These are phyloP conservation scores for Xanthoceras sorbifolium DNA, from an alignment of 345 rosid genomes.

Conservation along the genomic window DNA sequence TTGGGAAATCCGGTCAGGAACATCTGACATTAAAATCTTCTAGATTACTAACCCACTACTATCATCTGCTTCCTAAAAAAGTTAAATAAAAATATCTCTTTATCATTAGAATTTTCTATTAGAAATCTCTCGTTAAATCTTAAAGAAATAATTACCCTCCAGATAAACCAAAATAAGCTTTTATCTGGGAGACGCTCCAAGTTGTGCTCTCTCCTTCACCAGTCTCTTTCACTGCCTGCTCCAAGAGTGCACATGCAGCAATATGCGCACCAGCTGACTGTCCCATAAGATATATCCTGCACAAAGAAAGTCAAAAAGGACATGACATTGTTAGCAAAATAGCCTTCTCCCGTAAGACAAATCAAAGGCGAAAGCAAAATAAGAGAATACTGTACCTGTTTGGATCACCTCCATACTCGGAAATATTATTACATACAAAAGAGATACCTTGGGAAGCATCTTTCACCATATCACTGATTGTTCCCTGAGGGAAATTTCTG, in stretches of 20 bases:
- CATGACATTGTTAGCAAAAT: neutral
- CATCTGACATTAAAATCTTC: neutral
- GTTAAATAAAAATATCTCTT: neutral
- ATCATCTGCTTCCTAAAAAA: neutral
- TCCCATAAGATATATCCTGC: conserved; percentile 91
- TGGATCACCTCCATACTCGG: conserved; percentile 94
- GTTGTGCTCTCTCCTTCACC: conserved; percentile 69
- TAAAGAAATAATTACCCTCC: conserved; percentile 66
- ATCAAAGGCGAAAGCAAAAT: neutral
- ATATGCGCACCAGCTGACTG: conserved; percentile 99
- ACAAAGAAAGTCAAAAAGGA: conserved; percentile 15
- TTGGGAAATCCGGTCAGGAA: neutral
- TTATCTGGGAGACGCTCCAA: conserved; percentile 88
- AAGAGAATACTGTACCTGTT: conserved; percentile 48
- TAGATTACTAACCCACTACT: neutral
- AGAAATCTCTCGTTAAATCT: neutral
- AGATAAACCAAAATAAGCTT: conserved; percentile 87
- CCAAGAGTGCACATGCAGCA: conserved; percentile 83
- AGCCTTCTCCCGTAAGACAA: neutral
- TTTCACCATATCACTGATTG: conserved; percentile 86
- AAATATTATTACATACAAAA: conserved; percentile 73
- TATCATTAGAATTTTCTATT: neutral
- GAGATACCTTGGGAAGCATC: conserved; percentile 96
- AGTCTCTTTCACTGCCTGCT: conserved; percentile 89
- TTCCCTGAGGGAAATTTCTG: conserved; percentile 98